These are phyloP conservation scores for Teunomyces pallodes DNA, from an alignment of 805 yeast genomes.

Conservation along the genomic window DNA sequence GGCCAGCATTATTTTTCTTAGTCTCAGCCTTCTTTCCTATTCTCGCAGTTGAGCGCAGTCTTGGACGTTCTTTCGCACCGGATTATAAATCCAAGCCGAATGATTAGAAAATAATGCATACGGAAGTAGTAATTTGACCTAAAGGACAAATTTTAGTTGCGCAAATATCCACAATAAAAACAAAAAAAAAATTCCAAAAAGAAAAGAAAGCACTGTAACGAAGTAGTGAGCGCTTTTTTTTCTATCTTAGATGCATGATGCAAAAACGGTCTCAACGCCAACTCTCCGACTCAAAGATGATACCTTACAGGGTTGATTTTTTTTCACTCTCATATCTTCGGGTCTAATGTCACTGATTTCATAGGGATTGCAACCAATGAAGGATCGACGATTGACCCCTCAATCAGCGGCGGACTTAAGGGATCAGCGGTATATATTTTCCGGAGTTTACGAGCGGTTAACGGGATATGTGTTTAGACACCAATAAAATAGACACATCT, in stretches of 20 bases:
- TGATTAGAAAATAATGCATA: not conserved
- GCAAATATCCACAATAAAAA: not conserved
- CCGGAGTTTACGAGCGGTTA: not conserved
- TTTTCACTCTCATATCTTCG: no score
- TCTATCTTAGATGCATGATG: not conserved
- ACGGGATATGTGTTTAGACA: not conserved
- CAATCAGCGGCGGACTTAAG: not conserved
- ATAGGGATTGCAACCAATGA: not conserved
- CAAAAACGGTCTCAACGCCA: not conserved
- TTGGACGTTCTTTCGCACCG: not conserved
- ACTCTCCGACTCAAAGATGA: not conserved
- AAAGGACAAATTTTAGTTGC: not conserved
- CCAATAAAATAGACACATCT: not conserved
- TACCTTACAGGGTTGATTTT: not conserved
- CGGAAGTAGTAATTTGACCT: not conserved
- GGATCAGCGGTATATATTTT: not conserved
- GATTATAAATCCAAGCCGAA: not conserved
- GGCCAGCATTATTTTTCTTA: not conserved
- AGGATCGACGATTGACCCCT: not conserved
- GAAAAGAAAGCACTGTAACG: not conserved
- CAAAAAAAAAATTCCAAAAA: not conserved
- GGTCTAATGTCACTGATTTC: no score
- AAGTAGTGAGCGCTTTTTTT: not conserved
- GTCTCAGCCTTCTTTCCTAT: not conserved
- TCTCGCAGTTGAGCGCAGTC: not conserved